Conservation (phyloP, 441 rosid genomes). For the Brassica balearica region DNA sequence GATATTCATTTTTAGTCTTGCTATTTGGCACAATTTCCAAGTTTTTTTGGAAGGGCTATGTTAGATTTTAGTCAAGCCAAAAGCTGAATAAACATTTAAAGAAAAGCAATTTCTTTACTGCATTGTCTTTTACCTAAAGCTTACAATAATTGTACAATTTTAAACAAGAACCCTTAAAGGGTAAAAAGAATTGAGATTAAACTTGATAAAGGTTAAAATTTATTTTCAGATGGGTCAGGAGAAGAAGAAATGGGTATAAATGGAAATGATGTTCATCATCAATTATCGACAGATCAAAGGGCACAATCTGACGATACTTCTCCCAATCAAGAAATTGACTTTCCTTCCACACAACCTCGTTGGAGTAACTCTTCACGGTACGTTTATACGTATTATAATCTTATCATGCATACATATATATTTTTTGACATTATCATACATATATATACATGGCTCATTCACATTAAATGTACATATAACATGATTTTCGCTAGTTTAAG, state of each 20-base stretch:
- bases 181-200: constrained; percentile 30
- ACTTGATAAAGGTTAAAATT: constrained; percentile 29
- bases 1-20: background rate
- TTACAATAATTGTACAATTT: constrained; percentile 20
- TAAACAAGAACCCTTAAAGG: constrained; percentile 46
- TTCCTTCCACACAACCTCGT: constrained; percentile 50
- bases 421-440: no score
- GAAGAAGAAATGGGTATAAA: constrained; percentile 67
- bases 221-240: constrained; percentile 69
- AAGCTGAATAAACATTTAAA: constrained; percentile 16
- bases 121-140: constrained; percentile 38
- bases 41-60: background rate
- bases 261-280: constrained; percentile 48
- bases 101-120: constrained; percentile 38
- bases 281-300: constrained; percentile 51
- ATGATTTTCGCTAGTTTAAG: no score
- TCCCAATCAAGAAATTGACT: constrained; percentile 54
- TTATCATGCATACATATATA: constrained; percentile 5
- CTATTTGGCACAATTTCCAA: constrained; percentile 21
- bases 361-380: constrained; percentile 89
- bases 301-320: constrained; percentile 54
- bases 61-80: constrained; percentile 11
- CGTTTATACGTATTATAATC: constrained; percentile 20
- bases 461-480: no score
- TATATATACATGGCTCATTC: no score